phyloP scores from a whole-genome alignment of 495 filamentous ascomycete genomes.

The Penicillium argentinense region DNA sequence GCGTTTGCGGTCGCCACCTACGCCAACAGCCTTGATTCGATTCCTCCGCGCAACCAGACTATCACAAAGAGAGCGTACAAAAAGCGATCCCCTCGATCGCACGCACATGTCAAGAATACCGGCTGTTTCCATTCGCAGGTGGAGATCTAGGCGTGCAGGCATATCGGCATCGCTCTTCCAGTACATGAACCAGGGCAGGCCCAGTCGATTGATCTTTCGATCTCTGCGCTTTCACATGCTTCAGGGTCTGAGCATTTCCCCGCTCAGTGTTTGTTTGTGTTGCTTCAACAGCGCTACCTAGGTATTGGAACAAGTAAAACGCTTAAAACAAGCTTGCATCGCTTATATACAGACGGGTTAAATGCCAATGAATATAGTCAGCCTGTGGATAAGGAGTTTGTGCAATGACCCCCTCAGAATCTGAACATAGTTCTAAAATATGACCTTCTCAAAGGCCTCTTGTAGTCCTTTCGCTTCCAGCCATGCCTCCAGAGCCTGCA shows the following conservation, averaged over 20 bases:
- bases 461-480: slow-evolving; percentile 27
- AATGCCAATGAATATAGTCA: too few relatives aligned
- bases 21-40: slow-evolving; percentile 49
- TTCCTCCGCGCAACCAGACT: slow-evolving; percentile 26
- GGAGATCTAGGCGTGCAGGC: slow-evolving; percentile 19
- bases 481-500: slow-evolving; percentile 46
- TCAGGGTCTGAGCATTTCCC: too few relatives aligned
- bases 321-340: too few relatives aligned
- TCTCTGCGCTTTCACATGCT: too few relatives aligned
- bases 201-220: too few relatives aligned
- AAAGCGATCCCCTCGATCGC: slow-evolving; percentile 12
- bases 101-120: slow-evolving; percentile 17
- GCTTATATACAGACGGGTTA: too few relatives aligned
- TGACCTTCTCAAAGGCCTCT: slow-evolving; percentile 40
- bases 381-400: background rate
- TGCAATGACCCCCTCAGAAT: too few relatives aligned
- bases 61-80: slow-evolving; percentile 1
- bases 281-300: too few relatives aligned
- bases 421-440: slow-evolving; percentile 30
- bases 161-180: background rate
- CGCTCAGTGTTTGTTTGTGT: too few relatives aligned
- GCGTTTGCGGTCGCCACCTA: slow-evolving; percentile 66
- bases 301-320: too few relatives aligned
- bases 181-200: background rate
- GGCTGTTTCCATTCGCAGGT: slow-evolving; percentile 28